Conservation (phyloP, 2,329 filamentous ascomycete species). For the Raffaelea ambrosiae region DNA sequence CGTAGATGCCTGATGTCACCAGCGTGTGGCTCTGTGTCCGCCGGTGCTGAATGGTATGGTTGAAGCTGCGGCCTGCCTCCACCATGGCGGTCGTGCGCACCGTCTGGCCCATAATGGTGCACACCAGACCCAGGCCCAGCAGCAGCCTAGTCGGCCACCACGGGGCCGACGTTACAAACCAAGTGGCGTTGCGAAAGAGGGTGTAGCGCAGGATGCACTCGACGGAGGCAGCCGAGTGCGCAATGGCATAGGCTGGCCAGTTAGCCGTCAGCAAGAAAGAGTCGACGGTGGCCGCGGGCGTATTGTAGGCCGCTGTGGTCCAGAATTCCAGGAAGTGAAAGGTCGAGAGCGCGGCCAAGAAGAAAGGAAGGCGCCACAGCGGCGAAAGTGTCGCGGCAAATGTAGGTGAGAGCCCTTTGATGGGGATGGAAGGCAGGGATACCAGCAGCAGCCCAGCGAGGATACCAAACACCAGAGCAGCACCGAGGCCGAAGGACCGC, state of each 20-base stretch:
- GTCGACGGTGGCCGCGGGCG: constrained; percentile 57
- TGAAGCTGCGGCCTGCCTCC: constrained; percentile 85
- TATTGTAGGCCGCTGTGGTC: constrained; percentile 80
- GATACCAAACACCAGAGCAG: constrained; percentile 27
- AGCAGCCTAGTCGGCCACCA: constrained; percentile 15
- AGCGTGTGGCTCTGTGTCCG: constrained; percentile 63
- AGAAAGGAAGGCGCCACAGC: constrained; percentile 57
- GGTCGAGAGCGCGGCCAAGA: constrained; percentile 57
- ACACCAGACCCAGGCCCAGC: constrained; percentile 47
- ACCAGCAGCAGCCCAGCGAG: constrained; percentile 1
- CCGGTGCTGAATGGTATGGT: constrained; percentile 70
- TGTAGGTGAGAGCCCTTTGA: too few species aligned
- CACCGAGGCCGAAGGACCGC: constrained; percentile 46
- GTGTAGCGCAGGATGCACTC: constrained; percentile 60
- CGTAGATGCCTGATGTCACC: constrained; percentile 78
- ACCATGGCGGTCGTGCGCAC: constrained; percentile 80
- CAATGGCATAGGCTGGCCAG: constrained; percentile 74
- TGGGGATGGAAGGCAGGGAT: neutral
- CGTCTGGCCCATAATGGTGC: constrained; percentile 63
- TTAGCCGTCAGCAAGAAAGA: constrained; percentile 82
- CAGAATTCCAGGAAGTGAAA: constrained; percentile 98
- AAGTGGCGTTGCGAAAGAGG: constrained; percentile 39
- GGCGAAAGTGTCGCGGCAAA: constrained; percentile 24
- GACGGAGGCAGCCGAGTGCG: constrained; percentile 63
- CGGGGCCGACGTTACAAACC: neutral